These are phyloP conservation scores for Talaromyces sp. DNA, from an alignment of 2,329 filamentous ascomycete species.

Conservation along the genomic window DNA sequence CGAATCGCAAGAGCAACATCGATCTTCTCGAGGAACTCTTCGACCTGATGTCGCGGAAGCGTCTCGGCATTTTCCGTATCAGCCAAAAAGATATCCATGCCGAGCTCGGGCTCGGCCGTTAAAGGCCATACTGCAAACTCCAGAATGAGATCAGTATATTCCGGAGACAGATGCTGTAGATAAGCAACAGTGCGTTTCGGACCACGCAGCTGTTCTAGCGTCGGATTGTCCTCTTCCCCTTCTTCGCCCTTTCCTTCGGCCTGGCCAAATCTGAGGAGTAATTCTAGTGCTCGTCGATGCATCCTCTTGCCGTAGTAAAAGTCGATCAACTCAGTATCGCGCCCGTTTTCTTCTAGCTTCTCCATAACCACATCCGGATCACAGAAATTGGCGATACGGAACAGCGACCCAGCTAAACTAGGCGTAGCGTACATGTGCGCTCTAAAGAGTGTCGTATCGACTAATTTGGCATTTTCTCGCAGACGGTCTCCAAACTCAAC, in stretches of 20 bases:
- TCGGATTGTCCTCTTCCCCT: constrained; percentile 41
- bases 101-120: constrained; percentile 64
- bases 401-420: constrained; percentile 78
- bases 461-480: constrained; percentile 71
- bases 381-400: constrained; percentile 95
- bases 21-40: constrained; percentile 68
- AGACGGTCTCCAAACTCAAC: constrained; percentile 67
- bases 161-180: constrained; percentile 80
- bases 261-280: constrained; percentile 76
- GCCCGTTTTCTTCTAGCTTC: constrained; percentile 78
- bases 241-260: background rate
- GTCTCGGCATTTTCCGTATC: constrained; percentile 95
- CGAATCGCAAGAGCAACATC: constrained; percentile 67
- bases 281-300: constrained; percentile 77
- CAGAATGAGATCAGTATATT: constrained; percentile 83
- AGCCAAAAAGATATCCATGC: constrained; percentile 88
- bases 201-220: constrained; percentile 62
- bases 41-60: constrained; percentile 70
- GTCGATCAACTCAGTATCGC: constrained; percentile 93
- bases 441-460: constrained; percentile 91
- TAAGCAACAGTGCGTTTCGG: constrained; percentile 82
- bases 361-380: constrained; percentile 94
- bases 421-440: constrained; percentile 92
- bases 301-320: constrained; percentile 95
- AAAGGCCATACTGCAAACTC: constrained; percentile 91